These are phyloP conservation scores for Tylopilus plumbeoviolaceoides DNA, from an alignment of 768 basidiomycete species.

Conservation along the genomic window DNA sequence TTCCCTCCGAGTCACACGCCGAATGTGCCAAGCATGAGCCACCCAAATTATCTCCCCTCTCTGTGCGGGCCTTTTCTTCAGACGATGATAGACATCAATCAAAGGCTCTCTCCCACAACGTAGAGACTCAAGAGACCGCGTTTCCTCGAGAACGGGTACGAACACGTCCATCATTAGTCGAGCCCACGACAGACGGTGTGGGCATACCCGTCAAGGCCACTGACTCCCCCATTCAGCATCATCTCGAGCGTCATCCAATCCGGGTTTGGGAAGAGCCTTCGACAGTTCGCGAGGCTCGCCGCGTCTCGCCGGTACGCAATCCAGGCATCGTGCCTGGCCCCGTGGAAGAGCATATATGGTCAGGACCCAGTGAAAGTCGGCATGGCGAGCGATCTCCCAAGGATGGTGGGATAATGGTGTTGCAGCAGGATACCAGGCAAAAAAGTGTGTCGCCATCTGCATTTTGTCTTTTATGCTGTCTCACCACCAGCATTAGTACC, in stretches of 20 bases:
- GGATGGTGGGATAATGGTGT: background rate
- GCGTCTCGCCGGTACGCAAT: conserved; percentile 9
- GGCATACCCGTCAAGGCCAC: background rate
- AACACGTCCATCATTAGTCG: conserved; percentile 3
- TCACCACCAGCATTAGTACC: conserved; percentile 8
- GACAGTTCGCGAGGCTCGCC: conserved; percentile 8
- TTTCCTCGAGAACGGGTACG: conserved; percentile 4
- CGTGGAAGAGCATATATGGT: background rate
- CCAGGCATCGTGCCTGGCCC: background rate
- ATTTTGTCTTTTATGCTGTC: background rate
- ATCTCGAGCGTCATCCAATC: conserved; percentile 19
- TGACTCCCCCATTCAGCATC: background rate
- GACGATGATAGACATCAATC: conserved; percentile 4
- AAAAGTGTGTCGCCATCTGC: conserved; percentile 6
- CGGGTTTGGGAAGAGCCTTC: conserved; percentile 28
- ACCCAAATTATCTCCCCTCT: conserved; percentile 11
- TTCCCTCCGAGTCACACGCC: conserved; percentile 4
- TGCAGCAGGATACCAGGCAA: conserved; percentile 1
- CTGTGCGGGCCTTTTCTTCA: background rate
- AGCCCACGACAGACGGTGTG: background rate
- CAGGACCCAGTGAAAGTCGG: background rate
- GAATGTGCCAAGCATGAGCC: conserved; percentile 13
- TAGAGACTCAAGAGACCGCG: conserved; percentile 4
- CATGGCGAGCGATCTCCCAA: background rate
- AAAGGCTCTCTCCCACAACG: background rate